phyloP scores from a whole-genome alignment of 1,139 yeast genomes.

The Kodamaea arcana region DNA sequence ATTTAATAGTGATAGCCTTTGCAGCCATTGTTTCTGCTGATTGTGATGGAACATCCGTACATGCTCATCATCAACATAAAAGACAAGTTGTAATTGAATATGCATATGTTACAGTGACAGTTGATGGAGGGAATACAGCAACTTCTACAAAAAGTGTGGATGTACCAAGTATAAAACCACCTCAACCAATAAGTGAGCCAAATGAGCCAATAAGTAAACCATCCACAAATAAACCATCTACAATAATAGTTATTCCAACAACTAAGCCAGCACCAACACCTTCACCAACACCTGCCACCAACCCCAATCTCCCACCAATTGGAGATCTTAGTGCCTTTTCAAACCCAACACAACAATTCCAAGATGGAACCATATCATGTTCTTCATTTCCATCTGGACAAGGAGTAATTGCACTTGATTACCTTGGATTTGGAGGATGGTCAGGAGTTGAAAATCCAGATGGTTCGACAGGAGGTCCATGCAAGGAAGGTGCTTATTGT shows the following conservation, averaged over 20 bases:
- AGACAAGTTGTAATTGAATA: conserved; percentile 79
- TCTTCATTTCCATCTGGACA: conserved; percentile 80
- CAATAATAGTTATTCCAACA: conserved; percentile 12
- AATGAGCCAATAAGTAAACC: conserved; percentile 1
- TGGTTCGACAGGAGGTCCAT: conserved; percentile 59
- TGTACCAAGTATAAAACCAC: background rate
- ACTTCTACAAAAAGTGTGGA: conserved; percentile 42
- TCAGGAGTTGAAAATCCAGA: conserved; percentile 66
- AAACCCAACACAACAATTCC: conserved; percentile 55
- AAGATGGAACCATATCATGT: conserved; percentile 80
- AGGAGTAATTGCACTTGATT: conserved; percentile 83
- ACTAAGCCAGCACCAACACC: conserved; percentile 1
- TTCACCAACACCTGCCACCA: background rate
- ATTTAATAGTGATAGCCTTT: conserved; percentile 22
- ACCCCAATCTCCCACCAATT: conserved; percentile 8
- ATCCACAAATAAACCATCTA: conserved; percentile 7
- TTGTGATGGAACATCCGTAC: conserved; percentile 39
- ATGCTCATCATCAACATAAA: conserved; percentile 66
- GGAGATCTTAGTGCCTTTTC: conserved; percentile 58
- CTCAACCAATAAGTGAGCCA: conserved; percentile 2
- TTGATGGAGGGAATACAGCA: too few species aligned
- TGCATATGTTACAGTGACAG: conserved; percentile 74
- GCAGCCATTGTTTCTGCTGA: conserved; percentile 24
- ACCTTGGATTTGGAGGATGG: conserved; percentile 89
- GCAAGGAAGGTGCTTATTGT: conserved; percentile 89